Evolutionary conservation across 2,329 filamentous ascomycete species (phyloP).

Genomic region (Paradendryphiella salina): DNA sequence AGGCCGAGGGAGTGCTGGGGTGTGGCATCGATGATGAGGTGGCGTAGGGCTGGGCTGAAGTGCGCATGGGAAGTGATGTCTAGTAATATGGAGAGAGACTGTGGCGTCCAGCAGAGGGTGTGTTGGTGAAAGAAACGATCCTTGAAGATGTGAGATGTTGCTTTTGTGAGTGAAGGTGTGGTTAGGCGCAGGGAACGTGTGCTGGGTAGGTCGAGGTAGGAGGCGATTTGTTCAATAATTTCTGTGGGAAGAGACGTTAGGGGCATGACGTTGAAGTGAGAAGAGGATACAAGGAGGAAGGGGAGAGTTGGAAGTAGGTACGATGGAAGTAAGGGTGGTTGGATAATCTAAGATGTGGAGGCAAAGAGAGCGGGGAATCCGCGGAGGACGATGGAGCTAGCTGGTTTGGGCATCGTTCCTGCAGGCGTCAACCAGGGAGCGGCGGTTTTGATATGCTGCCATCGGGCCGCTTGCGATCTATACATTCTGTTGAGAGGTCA

Average conservation of each 20-base stretch:
- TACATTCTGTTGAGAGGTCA: not conserved
- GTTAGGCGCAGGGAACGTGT: conserved; percentile 28
- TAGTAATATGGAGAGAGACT: conserved; percentile 19
- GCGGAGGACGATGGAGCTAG: conserved; percentile 6
- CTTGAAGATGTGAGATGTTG: conserved; percentile 25
- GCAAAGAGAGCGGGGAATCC: conserved; percentile 8
- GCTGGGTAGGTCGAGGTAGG: conserved; percentile 21
- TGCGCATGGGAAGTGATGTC: conserved; percentile 20
- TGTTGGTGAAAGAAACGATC: conserved; percentile 29
- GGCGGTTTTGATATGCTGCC: not conserved
- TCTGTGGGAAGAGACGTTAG: conserved; percentile 28
- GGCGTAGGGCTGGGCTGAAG: conserved; percentile 21
- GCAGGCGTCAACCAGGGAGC: conserved; percentile 1
- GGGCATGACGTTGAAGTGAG: conserved; percentile 7
- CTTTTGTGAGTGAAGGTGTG: conserved; percentile 17
- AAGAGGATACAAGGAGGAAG: not conserved
- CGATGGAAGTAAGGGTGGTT: not conserved
- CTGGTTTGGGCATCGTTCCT: conserved; percentile 1
- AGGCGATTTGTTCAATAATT: conserved; percentile 27
- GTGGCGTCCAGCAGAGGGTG: conserved; percentile 23
- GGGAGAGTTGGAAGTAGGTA: not conserved
- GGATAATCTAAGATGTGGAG: not conserved
- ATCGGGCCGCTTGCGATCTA: not conserved
- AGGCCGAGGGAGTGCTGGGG: conserved; percentile 28
- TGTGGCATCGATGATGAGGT: conserved; percentile 35